These are phyloP conservation scores for Castanea crenata DNA, from an alignment of 306 rosid species.

Conservation along the genomic window DNA sequence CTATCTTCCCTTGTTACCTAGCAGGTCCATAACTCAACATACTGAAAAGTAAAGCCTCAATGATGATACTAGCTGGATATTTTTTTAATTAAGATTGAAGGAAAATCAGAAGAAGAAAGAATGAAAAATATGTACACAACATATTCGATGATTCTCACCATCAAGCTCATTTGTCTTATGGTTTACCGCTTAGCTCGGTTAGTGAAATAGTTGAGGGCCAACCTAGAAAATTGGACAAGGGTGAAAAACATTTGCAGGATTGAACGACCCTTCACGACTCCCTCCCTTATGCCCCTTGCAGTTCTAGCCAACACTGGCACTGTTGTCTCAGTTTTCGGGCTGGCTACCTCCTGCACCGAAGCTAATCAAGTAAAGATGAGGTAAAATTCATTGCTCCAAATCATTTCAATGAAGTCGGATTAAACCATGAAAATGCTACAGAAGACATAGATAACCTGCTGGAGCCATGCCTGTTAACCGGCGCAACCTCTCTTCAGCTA, in stretches of 20 bases:
- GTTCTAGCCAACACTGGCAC: slow-evolving; percentile 60
- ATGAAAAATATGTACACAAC: slow-evolving; percentile 12
- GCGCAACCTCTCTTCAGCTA: slow-evolving; percentile 72
- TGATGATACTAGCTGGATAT: not conserved
- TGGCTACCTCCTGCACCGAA: slow-evolving; percentile 55
- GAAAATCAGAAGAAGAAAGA: not conserved
- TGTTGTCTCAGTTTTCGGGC: slow-evolving; percentile 33
- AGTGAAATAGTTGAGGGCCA: slow-evolving; percentile 51
- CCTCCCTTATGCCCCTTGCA: slow-evolving; percentile 61
- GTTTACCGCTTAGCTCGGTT: slow-evolving; percentile 33
- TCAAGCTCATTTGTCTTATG: slow-evolving; percentile 13
- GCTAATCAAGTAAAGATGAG: slow-evolving; percentile 65
- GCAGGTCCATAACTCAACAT: not conserved
- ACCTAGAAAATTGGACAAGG: slow-evolving; percentile 45
- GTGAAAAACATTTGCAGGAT: slow-evolving; percentile 62
- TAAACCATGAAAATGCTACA: not conserved
- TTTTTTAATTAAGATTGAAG: not conserved
- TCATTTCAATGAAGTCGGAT: not conserved
- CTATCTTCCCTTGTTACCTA: not conserved
- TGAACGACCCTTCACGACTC: slow-evolving; percentile 74
- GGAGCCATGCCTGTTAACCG: slow-evolving; percentile 56
- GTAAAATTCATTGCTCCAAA: slow-evolving; percentile 35
- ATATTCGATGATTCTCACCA: slow-evolving; percentile 19
- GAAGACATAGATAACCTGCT: slow-evolving; percentile 53
- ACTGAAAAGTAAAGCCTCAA: not conserved